Base-by-base conservation (phyloP, 2,329 filamentous ascomycete species). In the Fusarium sp. region DNA sequence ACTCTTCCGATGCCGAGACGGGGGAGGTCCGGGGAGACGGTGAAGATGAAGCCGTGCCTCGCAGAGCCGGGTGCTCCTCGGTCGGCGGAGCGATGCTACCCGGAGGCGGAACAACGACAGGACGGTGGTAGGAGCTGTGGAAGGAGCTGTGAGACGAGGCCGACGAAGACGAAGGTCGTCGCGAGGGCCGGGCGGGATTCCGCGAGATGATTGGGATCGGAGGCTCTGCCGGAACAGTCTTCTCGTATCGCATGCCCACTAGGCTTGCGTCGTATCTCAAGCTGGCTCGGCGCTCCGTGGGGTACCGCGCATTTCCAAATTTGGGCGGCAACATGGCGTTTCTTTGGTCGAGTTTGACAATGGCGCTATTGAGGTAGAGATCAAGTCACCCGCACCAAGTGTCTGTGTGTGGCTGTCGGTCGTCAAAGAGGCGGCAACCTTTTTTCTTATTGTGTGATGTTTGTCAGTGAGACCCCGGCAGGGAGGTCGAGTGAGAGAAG, bases 171-270 rank as follows among this genome's bases (percentile, higher is more conserved):
- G 70, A 74, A 44, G 74, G 75, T 53, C 61, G 69, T 54, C 67
- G 76, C 61, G 65, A 67, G 61, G 71, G 72, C 66, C 78, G 80
- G 65, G 77, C 76, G 69, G 77, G 80, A 75, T 78, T 81, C 73
- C 81, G 80, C 67, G 83, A 82, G 53, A 83, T 77, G 63, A 87
- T 77, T 49, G 84, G 83, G 68, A 88, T 86, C 34, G 87, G 88
- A 64, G 85, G 85, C 76, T 86, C 84, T 51, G 85, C 85, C 71
- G 85, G 83, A 55, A 84, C 79, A 34, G 86, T 87, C 77, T 89
- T 84, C 74, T 90, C 88, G 79, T 90, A 90, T 62, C 86, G 85
- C 60, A 90, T 74, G 51, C 83, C 83, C 63, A 89, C 81, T 71
- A 89, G 76, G 69, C 77, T 79, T 42, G 81, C 78, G 70, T 86